Evolutionary conservation across 2,329 filamentous ascomycete species (phyloP), one percentile per base, ranked within the genome.

Genomic region (Diaporthe sp.): DNA sequence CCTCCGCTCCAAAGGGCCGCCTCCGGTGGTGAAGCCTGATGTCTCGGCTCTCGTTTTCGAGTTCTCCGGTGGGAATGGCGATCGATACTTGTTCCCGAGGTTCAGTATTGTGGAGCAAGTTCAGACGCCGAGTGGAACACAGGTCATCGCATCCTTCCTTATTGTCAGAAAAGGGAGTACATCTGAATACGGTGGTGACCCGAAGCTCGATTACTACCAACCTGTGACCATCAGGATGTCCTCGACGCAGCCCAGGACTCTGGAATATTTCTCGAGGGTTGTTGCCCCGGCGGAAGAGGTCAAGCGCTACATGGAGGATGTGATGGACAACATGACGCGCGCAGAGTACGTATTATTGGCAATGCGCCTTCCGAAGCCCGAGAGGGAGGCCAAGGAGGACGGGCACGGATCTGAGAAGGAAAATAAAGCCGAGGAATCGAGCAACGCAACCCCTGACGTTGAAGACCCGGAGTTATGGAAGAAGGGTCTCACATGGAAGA

Each of bases 71-170:
- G 92, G 92, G 45, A 91, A 86, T 3, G 93, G 93, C 60, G 94
- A 96, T 81, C 90, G 94, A 35, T 96, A 94, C 80, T 84, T 95
- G 64, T 96, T 97, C 77, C 94, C 94, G 2, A 94, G 92, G 77
- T 93, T 94, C 80, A 94, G 92, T 82, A 92, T 96, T 45, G 82
- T 96, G 67, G 94, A 97, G 80, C 92, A 91, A 79, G 85, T 92
- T 2, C 80, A 85, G 13, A 82, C 86, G 2, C 80, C 86, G 4
- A 83, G 86, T 5, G 89, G 89, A 2, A 89, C 90, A 68, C 88
- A 92, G 74, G 89, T 94, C 2, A 88, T 95, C 57, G 92, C 92
- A 4, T 96, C 93, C 1, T 97, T 96, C 80, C 85, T 97, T 15
- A 91, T 96, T 75, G 93, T 94, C 8, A 91, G 93, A 66, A 93